Evolutionary conservation across 805 yeast species (phyloP).

Genomic region (Komagataella populi): DNA sequence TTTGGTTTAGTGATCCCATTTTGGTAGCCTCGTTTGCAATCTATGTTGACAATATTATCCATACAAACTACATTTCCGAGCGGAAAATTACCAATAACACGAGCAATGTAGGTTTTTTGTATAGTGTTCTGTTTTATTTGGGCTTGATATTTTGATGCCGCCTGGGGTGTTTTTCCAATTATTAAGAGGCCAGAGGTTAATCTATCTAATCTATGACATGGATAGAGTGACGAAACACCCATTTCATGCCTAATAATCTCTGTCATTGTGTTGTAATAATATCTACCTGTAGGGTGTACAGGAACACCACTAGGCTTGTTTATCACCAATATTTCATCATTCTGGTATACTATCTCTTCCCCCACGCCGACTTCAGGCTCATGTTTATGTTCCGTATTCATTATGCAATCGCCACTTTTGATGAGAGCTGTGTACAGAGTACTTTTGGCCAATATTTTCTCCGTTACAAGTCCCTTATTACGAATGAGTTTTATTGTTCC

Average conservation of each 20-base stretch:
- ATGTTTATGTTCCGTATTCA: conserved; percentile 15
- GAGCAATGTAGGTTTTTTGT: conserved; percentile 30
- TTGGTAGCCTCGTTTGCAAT: conserved; percentile 13
- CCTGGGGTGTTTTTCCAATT: conserved; percentile 21
- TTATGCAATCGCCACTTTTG: conserved; percentile 14
- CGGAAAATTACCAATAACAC: conserved; percentile 29
- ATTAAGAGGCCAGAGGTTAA: conserved; percentile 37
- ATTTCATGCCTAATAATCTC: conserved; percentile 25
- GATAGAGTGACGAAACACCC: conserved; percentile 9
- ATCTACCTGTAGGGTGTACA: conserved; percentile 37
- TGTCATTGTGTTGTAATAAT: conserved; percentile 25
- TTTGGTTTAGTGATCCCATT: conserved; percentile 9
- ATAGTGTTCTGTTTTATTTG: conserved; percentile 19
- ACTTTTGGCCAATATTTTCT: neutral
- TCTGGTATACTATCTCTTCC: conserved; percentile 19
- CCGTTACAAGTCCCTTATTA: conserved; percentile 6
- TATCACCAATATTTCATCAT: conserved; percentile 25
- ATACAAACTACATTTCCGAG: conserved; percentile 11
- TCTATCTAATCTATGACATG: conserved; percentile 38
- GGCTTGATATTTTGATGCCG: conserved; percentile 19
- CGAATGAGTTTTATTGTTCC: conserved; percentile 9
- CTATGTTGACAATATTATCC: conserved; percentile 23
- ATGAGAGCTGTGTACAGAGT: conserved; percentile 5
- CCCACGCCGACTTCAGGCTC: conserved; percentile 9
- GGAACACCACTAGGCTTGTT: conserved; percentile 41